A percentile compares a stretch with the other conserved stretches of the same genome.
Conservation (phyloP, 2,329 filamentous ascomycete genomes). For the Alternaria burnsii region DNA sequence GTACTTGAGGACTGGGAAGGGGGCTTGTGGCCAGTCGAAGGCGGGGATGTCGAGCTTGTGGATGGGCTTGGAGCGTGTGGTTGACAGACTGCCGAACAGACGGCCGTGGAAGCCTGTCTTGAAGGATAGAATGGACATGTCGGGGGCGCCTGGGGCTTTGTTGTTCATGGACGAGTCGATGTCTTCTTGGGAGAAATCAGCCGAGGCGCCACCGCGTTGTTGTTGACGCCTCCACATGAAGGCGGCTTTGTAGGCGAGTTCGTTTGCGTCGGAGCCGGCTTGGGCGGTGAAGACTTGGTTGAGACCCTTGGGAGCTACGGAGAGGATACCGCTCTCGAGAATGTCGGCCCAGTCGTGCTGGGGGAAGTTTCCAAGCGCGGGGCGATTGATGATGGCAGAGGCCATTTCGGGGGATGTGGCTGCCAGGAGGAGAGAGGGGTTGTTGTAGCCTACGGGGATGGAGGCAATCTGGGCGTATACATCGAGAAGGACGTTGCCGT, state of each 20-base stretch:
- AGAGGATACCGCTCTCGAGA: conserved; percentile 80
- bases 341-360: conserved; percentile 83
- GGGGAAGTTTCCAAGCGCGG: conserved; percentile 90
- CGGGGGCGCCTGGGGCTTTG: conserved; percentile 76
- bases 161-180: conserved; percentile 80
- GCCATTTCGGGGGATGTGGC: conserved; percentile 81
- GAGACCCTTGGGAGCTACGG: conserved; percentile 81
- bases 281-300: conserved; percentile 91
- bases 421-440: conserved; percentile 74
- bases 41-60: conserved; percentile 95
- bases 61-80: conserved; percentile 90
- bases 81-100: conserved; percentile 85
- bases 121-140: conserved; percentile 89
- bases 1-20: conserved; percentile 87
- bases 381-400: conserved; percentile 83
- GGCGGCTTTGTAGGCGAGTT: conserved; percentile 92
- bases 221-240: conserved; percentile 90
- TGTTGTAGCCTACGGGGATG: conserved; percentile 93
- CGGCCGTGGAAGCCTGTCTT: conserved; percentile 89
- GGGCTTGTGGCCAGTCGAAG: conserved; percentile 92
- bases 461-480: conserved; percentile 92
- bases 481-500: conserved; percentile 76
- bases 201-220: conserved; percentile 78
- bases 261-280: conserved; percentile 91
- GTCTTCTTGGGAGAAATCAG: conserved; percentile 83